Evolutionary conservation across 306 rosid genomes (phyloP).

Genomic region (Quercus alba): DNA sequence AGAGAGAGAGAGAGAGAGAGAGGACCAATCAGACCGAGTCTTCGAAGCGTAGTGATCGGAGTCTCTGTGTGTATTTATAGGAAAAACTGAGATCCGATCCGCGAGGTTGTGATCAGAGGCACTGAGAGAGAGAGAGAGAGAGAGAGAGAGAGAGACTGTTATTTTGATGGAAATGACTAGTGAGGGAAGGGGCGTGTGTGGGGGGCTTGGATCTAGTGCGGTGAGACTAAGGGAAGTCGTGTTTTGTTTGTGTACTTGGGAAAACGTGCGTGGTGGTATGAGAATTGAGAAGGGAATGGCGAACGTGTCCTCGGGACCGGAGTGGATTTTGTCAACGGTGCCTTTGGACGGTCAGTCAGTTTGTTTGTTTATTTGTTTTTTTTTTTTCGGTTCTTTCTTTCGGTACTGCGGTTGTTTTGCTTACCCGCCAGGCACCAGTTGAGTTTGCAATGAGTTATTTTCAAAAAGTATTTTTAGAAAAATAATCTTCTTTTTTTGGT

Average conservation of each 20-base stretch:
- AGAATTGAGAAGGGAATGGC: not conserved
- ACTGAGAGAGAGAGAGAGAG: constrained; percentile 8
- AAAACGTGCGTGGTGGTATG: constrained; percentile 9
- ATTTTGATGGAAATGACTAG: not conserved
- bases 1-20: not conserved
- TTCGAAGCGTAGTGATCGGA: constrained; percentile 55
- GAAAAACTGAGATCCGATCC: constrained; percentile 70
- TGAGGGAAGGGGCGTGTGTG: not conserved
- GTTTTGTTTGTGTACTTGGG: not conserved
- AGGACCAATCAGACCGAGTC: constrained; percentile 25
- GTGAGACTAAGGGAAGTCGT: constrained; percentile 23
- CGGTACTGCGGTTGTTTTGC: not conserved
- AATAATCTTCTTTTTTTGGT: no score
- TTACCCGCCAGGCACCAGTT: not conserved
- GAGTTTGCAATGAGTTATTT: no score
- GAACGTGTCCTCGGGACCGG: not conserved
- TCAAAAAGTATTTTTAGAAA: no score
- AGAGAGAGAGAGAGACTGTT: constrained; percentile 12
- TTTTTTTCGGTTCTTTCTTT: not conserved
- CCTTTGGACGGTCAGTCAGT: not conserved
- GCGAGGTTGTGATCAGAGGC: constrained; percentile 45
- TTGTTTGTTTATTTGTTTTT: not conserved
- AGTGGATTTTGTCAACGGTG: constrained; percentile 5
- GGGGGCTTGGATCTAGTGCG: constrained; percentile 19
- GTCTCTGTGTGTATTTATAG: constrained; percentile 18